Evolutionary conservation across 768 basidiomycete species (phyloP).

Genomic region (Dioszegia crocea): DNA sequence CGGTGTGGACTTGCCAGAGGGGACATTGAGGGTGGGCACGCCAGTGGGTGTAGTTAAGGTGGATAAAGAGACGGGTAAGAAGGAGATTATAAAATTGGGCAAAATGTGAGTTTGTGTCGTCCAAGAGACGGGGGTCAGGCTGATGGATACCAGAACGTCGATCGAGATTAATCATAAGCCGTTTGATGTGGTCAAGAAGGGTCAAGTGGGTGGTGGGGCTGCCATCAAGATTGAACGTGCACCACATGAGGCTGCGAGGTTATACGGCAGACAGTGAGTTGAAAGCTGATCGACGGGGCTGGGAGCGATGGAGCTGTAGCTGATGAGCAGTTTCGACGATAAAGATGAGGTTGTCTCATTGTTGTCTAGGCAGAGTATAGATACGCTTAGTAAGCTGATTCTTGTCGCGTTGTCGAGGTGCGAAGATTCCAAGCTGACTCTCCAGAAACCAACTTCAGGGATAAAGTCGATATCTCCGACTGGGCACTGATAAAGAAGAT

Average conservation of each 20-base stretch:
- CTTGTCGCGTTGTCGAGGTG: neutral
- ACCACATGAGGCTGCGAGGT: slow-evolving; percentile 87
- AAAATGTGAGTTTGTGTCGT: slow-evolving; percentile 69
- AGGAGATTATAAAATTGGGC: slow-evolving; percentile 84
- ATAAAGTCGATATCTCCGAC: slow-evolving; percentile 82
- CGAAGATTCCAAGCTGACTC: slow-evolving; percentile 10
- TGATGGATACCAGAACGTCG: slow-evolving; percentile 63
- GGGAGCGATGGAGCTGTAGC: no score
- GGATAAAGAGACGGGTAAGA: slow-evolving; percentile 82
- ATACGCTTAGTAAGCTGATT: slow-evolving; percentile 71
- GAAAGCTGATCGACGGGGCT: no score
- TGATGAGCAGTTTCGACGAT: slow-evolving; percentile 54
- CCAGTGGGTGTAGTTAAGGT: slow-evolving; percentile 90
- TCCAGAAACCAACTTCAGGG: slow-evolving; percentile 72
- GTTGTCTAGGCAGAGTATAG: slow-evolving; percentile 87
- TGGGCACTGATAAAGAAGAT: slow-evolving; percentile 78
- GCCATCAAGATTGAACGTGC: slow-evolving; percentile 99
- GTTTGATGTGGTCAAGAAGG: slow-evolving; percentile 82
- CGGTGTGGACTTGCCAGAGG: slow-evolving; percentile 93
- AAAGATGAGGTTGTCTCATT: slow-evolving; percentile 90
- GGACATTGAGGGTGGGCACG: slow-evolving; percentile 82
- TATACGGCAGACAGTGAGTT: slow-evolving; percentile 82
- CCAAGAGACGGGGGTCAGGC: neutral
- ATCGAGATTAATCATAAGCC: slow-evolving; percentile 96
- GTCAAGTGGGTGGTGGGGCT: slow-evolving; percentile 91